Percentiles rank a stretch among this genome's conserved stretches.
Evolutionary conservation across 2,329 filamentous ascomycete genomes (phyloP).

Genomic region (Aureobasidium sp.): DNA sequence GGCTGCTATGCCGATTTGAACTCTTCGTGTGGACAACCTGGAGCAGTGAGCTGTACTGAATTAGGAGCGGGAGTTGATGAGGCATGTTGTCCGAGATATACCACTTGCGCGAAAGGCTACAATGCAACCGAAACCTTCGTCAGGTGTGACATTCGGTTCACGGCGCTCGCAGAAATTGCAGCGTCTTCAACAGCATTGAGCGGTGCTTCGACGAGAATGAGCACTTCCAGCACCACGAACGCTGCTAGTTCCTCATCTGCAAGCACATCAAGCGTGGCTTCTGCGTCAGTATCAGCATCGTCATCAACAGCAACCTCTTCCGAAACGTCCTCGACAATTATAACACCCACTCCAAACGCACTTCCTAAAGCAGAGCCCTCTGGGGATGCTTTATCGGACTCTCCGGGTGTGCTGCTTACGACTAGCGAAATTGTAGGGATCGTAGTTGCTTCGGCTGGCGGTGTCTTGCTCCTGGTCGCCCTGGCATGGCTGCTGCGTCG

Average conservation of each 20-base stretch:
- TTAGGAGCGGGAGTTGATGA: conserved; percentile 11
- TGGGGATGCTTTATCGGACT: neutral
- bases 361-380: neutral
- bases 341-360: neutral
- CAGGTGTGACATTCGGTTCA: conserved; percentile 5
- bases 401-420: neutral
- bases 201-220: neutral
- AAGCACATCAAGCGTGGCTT: neutral
- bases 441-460: neutral
- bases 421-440: neutral
- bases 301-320: neutral
- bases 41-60: conserved; percentile 16
- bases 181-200: neutral
- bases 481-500: neutral
- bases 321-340: neutral
- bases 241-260: neutral
- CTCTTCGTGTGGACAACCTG: conserved; percentile 15
- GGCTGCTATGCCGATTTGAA: conserved; percentile 17
- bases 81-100: conserved; percentile 17
- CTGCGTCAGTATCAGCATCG: neutral
- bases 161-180: neutral
- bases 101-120: conserved; percentile 15
- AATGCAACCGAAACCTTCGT: conserved; percentile 8
- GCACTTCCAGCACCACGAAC: neutral
- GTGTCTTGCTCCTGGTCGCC: neutral